Evolutionary conservation across 495 filamentous ascomycete genomes (phyloP).

Genomic region (Daldinia decipiens): DNA sequence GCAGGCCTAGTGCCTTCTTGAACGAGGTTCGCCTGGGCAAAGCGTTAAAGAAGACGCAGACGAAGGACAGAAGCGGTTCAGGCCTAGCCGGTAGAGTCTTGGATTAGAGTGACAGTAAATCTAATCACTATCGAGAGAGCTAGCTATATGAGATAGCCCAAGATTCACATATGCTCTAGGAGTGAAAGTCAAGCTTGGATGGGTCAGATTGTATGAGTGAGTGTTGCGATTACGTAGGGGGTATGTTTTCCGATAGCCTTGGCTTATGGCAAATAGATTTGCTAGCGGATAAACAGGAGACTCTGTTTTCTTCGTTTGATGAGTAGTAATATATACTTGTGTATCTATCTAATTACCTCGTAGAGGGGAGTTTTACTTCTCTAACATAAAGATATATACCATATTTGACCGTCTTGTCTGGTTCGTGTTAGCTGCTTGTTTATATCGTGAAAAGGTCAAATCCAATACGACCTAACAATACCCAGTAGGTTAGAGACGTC

Average conservation of each 20-base stretch:
- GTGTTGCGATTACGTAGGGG: slow-evolving; percentile 32
- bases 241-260: slow-evolving; percentile 13
- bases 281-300: slow-evolving; percentile 20
- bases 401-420: background rate
- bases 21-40: slow-evolving; percentile 83
- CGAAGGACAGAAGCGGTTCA: slow-evolving; percentile 81
- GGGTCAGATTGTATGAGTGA: slow-evolving; percentile 43
- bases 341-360: background rate
- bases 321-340: slow-evolving; percentile 10
- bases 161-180: slow-evolving; percentile 5
- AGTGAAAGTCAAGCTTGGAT: slow-evolving; percentile 25
- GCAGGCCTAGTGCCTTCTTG: slow-evolving; percentile 71
- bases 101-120: slow-evolving; percentile 44
- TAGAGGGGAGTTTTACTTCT: background rate
- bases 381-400: background rate
- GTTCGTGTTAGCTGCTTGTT: background rate
- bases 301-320: slow-evolving; percentile 23
- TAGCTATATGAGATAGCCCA: background rate
- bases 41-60: slow-evolving; percentile 81
- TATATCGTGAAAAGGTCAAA: background rate
- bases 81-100: slow-evolving; percentile 76
- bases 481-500: background rate
- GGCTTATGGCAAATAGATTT: slow-evolving; percentile 24
- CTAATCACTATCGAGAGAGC: background rate
- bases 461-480: background rate